phyloP scores from a whole-genome alignment of 768 basidiomycete species.

The Calocybe gangraenosa region DNA sequence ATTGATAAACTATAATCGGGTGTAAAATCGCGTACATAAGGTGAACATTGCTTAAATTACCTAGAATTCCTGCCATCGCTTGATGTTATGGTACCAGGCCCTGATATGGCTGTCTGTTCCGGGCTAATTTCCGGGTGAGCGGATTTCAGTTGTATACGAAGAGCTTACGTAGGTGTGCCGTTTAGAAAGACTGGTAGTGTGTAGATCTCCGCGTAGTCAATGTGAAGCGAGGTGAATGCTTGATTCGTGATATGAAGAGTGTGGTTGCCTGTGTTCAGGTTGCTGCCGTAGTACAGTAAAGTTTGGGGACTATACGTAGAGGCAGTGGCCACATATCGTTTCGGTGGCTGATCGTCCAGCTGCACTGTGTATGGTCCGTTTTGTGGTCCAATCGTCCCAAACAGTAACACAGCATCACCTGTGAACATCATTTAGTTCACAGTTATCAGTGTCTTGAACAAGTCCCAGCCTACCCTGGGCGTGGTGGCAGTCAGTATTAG shows the following conservation, averaged over 20 bases:
- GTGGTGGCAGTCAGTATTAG: not conserved
- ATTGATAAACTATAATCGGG: not conserved
- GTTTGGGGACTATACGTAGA: not conserved
- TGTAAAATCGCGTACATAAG: not conserved
- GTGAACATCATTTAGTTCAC: not conserved
- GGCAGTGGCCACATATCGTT: not conserved
- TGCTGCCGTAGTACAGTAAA: conserved; percentile 1
- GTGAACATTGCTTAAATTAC: not conserved
- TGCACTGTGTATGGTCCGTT: conserved; percentile 6
- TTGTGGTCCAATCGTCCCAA: conserved; percentile 2
- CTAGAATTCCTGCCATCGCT: not conserved
- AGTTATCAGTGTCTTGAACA: not conserved
- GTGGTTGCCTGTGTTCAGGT: conserved; percentile 1
- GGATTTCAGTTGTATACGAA: not conserved
- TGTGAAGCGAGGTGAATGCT: not conserved
- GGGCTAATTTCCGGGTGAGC: not conserved
- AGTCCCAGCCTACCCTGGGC: not conserved
- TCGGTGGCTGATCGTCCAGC: conserved; percentile 3
- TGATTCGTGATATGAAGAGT: conserved; percentile 4
- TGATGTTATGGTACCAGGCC: not conserved
- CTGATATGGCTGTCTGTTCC: not conserved
- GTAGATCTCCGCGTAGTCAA: not conserved
- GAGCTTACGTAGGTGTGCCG: not conserved
- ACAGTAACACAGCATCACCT: not conserved
- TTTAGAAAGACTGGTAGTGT: not conserved